These are phyloP conservation scores for Prorocentrum cordatum DNA, from an alignment of 169 alveolate species.

Conservation along the genomic window DNA sequence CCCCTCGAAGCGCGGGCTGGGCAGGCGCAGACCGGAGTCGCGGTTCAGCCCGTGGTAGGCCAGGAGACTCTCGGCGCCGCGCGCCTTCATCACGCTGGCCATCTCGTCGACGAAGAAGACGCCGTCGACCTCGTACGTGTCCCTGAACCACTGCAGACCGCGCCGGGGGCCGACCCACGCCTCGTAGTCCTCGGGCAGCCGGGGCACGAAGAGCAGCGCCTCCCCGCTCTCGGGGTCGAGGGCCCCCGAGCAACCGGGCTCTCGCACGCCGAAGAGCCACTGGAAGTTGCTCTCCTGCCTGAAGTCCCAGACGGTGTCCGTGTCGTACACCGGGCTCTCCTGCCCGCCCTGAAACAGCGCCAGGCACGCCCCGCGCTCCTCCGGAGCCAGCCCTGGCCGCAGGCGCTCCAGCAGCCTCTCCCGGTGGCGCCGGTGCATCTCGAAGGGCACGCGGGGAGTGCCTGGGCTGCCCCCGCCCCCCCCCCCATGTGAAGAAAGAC, in stretches of 20 bases:
- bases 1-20: background rate
- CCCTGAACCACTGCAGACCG: background rate
- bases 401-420: background rate
- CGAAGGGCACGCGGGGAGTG: background rate
- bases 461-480: no score
- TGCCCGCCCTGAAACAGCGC: background rate
- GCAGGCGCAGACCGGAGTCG: background rate
- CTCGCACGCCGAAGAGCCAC: conserved; percentile 65
- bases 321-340: background rate
- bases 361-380: background rate
- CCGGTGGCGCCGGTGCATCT: conserved; percentile 16
- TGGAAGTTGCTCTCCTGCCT: conserved; percentile 70
- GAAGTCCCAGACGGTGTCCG: conserved; percentile 1
- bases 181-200: background rate
- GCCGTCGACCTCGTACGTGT: background rate
- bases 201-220: background rate
- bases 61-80: background rate
- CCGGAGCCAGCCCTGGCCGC: background rate
- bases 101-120: background rate
- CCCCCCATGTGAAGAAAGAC: no score
- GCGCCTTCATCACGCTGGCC: background rate
- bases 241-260: conserved; percentile 5
- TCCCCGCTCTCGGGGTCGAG: background rate
- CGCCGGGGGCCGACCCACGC: conserved; percentile 30
- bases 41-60: background rate